Evolutionary conservation across 805 yeast species (phyloP), one percentile per base, ranked within the genome.

Genomic region (Candida stauntonica): DNA sequence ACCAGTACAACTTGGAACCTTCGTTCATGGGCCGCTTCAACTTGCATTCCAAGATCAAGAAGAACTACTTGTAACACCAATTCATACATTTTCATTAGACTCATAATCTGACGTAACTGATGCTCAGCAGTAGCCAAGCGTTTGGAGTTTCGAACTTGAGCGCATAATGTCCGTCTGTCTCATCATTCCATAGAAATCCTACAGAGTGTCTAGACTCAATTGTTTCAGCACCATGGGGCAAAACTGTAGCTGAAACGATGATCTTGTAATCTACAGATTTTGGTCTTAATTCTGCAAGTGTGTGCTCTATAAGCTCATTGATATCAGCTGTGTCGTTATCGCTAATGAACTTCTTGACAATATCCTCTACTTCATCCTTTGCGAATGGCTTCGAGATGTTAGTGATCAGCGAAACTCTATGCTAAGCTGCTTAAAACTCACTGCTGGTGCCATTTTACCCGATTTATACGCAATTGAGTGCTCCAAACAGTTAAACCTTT

Each of bases 11-110:
- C 9, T n/a, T 34, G 5, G 42, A 39, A 19, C 45, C 39, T 9
- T 36, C 46, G 2, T 46, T 46, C 26, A 42, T 46, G 50, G 50
- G 50, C 13, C 17, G 50, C 5, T 46, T 46, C 38, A 34, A 19
- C 16, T 23, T 40, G 17, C 42, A 31, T 17, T 21, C 29, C 20
- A 46, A 46, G 26, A 20, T 46, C 31, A 39, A 42, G 31, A 46
- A 46, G 38, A 29, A 38, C 38, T 46, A 46, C 31, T 7, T 42
- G 21, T 42, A 33, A 40, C 4, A 5, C 11, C 11, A 21, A 21
- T 5, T 17, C 7, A 13, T 16, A 17, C 7, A 23, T 32, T 6
- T 13, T 14, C 13, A 12, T 16, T 28, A 7, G 6, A 31, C 6
- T 36, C 19, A 43, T 12, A 43, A 26, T 35, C 36, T 43, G 30